Conservation (phyloP, 345 rosid genomes). For the Balakata baccata region DNA sequence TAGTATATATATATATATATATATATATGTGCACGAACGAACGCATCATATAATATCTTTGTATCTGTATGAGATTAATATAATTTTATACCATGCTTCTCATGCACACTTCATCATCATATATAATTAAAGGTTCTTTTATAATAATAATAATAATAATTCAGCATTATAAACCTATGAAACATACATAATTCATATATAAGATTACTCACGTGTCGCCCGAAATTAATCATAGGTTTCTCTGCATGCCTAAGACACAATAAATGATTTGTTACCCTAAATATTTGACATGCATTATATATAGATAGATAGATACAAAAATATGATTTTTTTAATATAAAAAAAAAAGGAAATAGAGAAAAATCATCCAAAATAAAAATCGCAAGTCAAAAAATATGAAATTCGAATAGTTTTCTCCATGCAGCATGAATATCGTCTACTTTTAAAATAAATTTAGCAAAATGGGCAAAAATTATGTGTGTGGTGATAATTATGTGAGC, state of each 20-base stretch:
- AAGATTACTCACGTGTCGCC: conserved; percentile 1
- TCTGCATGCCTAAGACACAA: conserved; percentile 9
- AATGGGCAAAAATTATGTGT: no score
- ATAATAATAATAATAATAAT: no score
- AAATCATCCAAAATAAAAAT: no score
- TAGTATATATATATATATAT: not conserved
- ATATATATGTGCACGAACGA: conserved; percentile 15
- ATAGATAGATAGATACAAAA: no score
- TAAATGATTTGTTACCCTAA: not conserved
- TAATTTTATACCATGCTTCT: conserved; percentile 33
- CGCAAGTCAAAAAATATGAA: no score
- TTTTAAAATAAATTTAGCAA: no score
- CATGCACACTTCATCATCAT: conserved; percentile 31
- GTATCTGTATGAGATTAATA: conserved; percentile 12
- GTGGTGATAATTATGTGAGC: not conserved
- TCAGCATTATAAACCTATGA: conserved; percentile 13
- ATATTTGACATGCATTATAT: no score
- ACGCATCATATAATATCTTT: not conserved
- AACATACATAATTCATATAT: not conserved
- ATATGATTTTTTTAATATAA: no score
- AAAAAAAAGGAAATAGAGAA: no score
- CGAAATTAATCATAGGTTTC: not conserved
- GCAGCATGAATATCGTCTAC: no score
- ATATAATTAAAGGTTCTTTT: conserved; percentile 8
- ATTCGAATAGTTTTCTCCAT: no score